These are phyloP conservation scores for Candida pseudoviswanathii DNA, from an alignment of 1,139 yeast species.

Conservation along the genomic window DNA sequence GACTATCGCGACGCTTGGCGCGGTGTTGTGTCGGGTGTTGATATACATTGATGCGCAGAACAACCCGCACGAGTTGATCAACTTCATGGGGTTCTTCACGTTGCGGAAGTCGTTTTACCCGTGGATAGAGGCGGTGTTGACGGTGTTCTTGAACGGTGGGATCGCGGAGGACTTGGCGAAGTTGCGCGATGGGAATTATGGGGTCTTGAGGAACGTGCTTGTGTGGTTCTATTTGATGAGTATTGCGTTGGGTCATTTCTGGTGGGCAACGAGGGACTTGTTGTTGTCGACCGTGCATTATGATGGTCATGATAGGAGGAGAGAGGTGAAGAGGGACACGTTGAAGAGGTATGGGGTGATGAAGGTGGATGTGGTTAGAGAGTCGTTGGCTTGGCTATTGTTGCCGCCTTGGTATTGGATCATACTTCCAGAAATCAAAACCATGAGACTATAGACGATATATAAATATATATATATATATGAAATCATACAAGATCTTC, in stretches of 20 bases:
- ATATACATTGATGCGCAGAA: constrained; percentile 34
- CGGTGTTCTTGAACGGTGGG: constrained; percentile 17
- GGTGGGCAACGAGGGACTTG: constrained; percentile 40
- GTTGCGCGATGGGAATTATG: not conserved
- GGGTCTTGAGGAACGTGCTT: not conserved
- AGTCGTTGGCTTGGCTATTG: constrained; percentile 19
- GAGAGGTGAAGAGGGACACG: constrained; percentile 17
- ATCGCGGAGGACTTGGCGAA: constrained; percentile 8
- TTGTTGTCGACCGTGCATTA: constrained; percentile 22
- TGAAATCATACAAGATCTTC: no score
- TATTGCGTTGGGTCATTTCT: constrained; percentile 33
- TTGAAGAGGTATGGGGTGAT: constrained; percentile 17
- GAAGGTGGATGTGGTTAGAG: constrained; percentile 17
- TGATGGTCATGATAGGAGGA: constrained; percentile 21
- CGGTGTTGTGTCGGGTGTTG: constrained; percentile 27
- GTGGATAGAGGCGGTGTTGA: constrained; percentile 23
- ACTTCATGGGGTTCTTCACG: constrained; percentile 29
- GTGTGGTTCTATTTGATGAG: constrained; percentile 25
- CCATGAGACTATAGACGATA: constrained; percentile 2
- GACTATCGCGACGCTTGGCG: constrained; percentile 23
- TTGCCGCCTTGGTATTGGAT: constrained; percentile 49
- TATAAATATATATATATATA: not conserved
- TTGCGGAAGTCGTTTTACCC: constrained; percentile 31
- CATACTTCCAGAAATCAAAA: constrained; percentile 17
- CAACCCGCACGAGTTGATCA: constrained; percentile 27